phyloP scores from a whole-genome alignment of 257 asterid genomes.

The Ophiorrhiza pumila region DNA sequence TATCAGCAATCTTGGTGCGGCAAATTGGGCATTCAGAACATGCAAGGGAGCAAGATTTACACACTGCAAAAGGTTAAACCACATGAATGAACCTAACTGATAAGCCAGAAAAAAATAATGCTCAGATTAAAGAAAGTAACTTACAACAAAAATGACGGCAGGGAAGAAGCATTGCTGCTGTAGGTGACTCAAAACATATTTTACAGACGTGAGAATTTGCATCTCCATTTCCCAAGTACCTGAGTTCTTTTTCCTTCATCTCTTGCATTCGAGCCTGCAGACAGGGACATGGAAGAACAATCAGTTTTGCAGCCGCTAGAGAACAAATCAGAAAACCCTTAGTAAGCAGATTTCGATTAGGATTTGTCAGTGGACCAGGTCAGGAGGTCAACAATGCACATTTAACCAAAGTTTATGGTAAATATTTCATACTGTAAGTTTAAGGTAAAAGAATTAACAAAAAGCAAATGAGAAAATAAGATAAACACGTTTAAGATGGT shows the following conservation, averaged over 20 bases:
- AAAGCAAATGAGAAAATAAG: too few relatives aligned
- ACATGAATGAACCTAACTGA: slow-evolving; percentile 16
- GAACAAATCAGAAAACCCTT: not conserved
- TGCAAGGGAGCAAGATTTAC: slow-evolving; percentile 93
- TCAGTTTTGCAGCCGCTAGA: not conserved
- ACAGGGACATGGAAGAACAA: slow-evolving; percentile 11
- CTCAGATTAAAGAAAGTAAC: slow-evolving; percentile 25
- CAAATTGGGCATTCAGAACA: slow-evolving; percentile 94
- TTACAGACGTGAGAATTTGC: slow-evolving; percentile 78
- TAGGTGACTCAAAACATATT: slow-evolving; percentile 87
- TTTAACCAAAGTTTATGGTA: not conserved
- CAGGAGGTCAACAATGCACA: not conserved
- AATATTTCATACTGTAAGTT: not conserved
- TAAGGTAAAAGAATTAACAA: not conserved
- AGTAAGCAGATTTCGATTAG: not conserved
- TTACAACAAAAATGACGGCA: slow-evolving; percentile 98
- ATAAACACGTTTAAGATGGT: too few relatives aligned
- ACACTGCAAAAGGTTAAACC: slow-evolving; percentile 53
- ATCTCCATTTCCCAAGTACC: slow-evolving; percentile 66
- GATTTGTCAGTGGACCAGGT: not conserved
- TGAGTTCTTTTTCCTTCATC: slow-evolving; percentile 86
- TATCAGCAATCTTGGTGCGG: slow-evolving; percentile 69
- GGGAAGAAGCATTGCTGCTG: slow-evolving; percentile 95
- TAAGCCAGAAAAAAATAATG: not conserved
- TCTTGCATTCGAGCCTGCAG: slow-evolving; percentile 90